Percentiles rank a stretch among this genome's conserved stretches.
Evolutionary conservation across 208 protist species (phyloP).

Genomic region (Leishmania tarentolae): DNA sequence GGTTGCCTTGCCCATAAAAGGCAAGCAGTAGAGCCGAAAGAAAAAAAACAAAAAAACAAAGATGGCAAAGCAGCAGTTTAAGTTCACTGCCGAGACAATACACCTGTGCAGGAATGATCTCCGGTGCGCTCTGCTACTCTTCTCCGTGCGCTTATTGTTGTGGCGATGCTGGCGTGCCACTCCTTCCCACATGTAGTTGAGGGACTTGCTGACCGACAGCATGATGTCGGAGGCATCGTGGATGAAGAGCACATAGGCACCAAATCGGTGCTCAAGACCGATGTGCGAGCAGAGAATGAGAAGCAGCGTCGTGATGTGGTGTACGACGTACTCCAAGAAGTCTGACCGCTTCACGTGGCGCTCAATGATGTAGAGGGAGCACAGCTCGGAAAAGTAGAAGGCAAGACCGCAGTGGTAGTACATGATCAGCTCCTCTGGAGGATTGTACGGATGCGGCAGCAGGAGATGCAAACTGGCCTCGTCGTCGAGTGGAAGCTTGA

Average conservation of each 20-base stretch:
- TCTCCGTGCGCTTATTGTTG: slow-evolving; percentile 23
- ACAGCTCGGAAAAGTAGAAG: slow-evolving; percentile 70
- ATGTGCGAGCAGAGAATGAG: slow-evolving; percentile 65
- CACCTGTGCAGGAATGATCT: slow-evolving; percentile 30
- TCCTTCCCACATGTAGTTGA: slow-evolving; percentile 61
- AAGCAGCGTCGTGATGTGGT: slow-evolving; percentile 64
- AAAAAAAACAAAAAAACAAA: slow-evolving; percentile 67
- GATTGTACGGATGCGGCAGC: slow-evolving; percentile 62
- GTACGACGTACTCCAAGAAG: slow-evolving; percentile 66
- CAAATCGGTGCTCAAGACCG: slow-evolving; percentile 66
- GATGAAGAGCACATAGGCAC: slow-evolving; percentile 73
- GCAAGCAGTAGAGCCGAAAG: slow-evolving; percentile 66
- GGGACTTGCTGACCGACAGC: slow-evolving; percentile 52
- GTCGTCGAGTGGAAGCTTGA: slow-evolving; percentile 47
- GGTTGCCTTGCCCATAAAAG: slow-evolving; percentile 36
- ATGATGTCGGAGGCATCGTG: slow-evolving; percentile 80
- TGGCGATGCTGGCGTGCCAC: slow-evolving; percentile 33
- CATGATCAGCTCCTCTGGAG: slow-evolving; percentile 33
- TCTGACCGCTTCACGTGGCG: slow-evolving; percentile 58
- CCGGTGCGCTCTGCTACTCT: slow-evolving; percentile 29
- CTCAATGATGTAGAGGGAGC: slow-evolving; percentile 59
- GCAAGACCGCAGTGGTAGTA: slow-evolving; percentile 78
- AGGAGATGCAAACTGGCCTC: slow-evolving; percentile 38
- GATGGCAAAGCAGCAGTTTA: slow-evolving; percentile 48
- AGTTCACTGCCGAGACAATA: slow-evolving; percentile 36